Evolutionary conservation across 2,329 filamentous ascomycete genomes (phyloP).

Genomic region (Phymatotrichopsis omnivora): DNA sequence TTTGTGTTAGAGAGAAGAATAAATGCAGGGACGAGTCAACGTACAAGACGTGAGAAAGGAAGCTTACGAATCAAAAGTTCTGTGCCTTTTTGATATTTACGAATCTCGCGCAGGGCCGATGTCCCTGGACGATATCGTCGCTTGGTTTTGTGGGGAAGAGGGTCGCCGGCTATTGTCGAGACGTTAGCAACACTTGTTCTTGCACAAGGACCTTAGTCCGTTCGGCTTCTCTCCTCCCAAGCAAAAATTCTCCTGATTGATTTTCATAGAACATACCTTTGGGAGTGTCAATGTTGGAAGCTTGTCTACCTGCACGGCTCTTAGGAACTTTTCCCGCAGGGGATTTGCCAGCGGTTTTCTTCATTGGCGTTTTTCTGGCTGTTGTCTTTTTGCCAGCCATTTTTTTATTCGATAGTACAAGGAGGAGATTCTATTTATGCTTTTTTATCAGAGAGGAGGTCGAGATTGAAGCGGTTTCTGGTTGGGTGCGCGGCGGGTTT

Average conservation of each 20-base stretch:
- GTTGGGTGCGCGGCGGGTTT: too few relatives aligned
- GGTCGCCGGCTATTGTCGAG: constrained; percentile 63
- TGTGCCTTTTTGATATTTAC: constrained; percentile 78
- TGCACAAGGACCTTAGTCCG: background rate
- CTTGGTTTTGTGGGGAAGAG: constrained; percentile 48
- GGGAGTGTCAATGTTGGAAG: background rate
- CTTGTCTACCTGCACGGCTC: too few relatives aligned
- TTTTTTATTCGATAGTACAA: too few relatives aligned
- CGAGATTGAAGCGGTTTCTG: too few relatives aligned
- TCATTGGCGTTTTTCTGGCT: too few relatives aligned
- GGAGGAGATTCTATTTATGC: too few relatives aligned
- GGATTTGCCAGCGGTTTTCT: too few relatives aligned
- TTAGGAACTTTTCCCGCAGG: too few relatives aligned
- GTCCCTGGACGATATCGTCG: constrained; percentile 69
- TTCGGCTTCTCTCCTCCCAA: background rate
- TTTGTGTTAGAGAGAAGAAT: constrained; percentile 31
- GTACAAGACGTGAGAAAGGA: constrained; percentile 65
- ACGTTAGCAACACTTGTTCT: constrained; percentile 3
- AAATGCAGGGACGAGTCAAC: constrained; percentile 31
- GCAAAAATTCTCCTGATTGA: background rate
- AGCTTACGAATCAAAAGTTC: constrained; percentile 75
- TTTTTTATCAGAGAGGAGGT: too few relatives aligned
- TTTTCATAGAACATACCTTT: background rate
- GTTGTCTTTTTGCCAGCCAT: too few relatives aligned
- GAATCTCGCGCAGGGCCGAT: constrained; percentile 80